phyloP scores from a whole-genome alignment of 2,329 filamentous ascomycete species.

The Monosporascus sp. region DNA sequence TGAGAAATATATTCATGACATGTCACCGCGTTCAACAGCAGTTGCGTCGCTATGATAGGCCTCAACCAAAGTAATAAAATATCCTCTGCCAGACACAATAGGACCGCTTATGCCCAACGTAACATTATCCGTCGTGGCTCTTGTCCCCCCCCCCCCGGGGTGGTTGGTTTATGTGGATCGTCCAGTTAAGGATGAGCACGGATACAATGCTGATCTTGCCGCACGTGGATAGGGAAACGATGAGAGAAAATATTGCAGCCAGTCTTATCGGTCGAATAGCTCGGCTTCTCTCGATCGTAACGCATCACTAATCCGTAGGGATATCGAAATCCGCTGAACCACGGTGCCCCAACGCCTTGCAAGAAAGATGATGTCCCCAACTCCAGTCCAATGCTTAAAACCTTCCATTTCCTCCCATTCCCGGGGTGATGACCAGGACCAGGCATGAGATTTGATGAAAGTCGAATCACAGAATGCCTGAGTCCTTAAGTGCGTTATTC shows the following conservation, averaged over 20 bases:
- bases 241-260: neutral
- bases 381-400: conserved; percentile 18
- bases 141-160: too few relatives aligned
- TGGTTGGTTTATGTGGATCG: too few relatives aligned
- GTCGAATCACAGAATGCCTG: conserved; percentile 73
- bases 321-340: neutral
- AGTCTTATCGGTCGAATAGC: neutral
- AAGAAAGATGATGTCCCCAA: neutral
- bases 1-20: too few relatives aligned
- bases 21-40: too few relatives aligned
- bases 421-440: conserved; percentile 6
- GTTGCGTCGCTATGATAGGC: too few relatives aligned
- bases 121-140: too few relatives aligned
- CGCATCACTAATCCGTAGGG: neutral
- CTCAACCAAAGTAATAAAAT: too few relatives aligned
- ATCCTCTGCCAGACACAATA: too few relatives aligned
- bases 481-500: conserved; percentile 97
- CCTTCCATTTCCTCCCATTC: conserved; percentile 8
- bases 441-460: conserved; percentile 9
- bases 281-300: neutral
- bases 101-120: too few relatives aligned
- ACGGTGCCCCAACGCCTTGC: neutral
- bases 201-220: too few relatives aligned
- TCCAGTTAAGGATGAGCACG: too few relatives aligned
- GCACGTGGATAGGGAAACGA: neutral